Conservation (phyloP, 495 filamentous ascomycete genomes). For the Xylaria bambusicola region DNA sequence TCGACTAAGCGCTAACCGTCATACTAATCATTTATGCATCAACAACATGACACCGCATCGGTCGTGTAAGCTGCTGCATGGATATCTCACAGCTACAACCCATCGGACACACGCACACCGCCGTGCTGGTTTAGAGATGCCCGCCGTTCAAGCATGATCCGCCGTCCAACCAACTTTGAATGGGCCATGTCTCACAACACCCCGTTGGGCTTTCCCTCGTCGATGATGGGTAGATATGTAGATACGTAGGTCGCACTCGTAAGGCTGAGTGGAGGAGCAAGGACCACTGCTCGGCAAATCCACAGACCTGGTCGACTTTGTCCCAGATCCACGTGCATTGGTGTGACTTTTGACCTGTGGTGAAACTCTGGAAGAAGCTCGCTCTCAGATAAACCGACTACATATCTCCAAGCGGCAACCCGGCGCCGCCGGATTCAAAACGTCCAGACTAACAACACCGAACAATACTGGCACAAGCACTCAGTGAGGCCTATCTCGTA, state of each 20-base stretch:
- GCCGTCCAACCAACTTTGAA: no score
- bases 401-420: neutral
- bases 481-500: neutral
- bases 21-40: no score
- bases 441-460: neutral
- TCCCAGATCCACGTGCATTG: conserved; percentile 3
- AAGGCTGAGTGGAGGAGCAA: conserved; percentile 4
- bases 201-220: neutral
- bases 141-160: no score
- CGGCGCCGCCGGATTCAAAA: neutral
- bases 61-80: no score
- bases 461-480: neutral
- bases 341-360: neutral
- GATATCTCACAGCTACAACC: no score
- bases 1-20: neutral
- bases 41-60: no score
- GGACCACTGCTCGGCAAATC: neutral
- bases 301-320: neutral
- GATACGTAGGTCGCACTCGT: conserved; percentile 4
- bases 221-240: neutral
- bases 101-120: no score
- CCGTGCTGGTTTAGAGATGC: no score
- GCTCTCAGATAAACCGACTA: neutral
- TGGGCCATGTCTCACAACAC: no score
- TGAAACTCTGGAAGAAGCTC: neutral